These are phyloP conservation scores for Ploettnerulaceae sp. DNA, from an alignment of 2,329 filamentous ascomycete species.

Conservation along the genomic window DNA sequence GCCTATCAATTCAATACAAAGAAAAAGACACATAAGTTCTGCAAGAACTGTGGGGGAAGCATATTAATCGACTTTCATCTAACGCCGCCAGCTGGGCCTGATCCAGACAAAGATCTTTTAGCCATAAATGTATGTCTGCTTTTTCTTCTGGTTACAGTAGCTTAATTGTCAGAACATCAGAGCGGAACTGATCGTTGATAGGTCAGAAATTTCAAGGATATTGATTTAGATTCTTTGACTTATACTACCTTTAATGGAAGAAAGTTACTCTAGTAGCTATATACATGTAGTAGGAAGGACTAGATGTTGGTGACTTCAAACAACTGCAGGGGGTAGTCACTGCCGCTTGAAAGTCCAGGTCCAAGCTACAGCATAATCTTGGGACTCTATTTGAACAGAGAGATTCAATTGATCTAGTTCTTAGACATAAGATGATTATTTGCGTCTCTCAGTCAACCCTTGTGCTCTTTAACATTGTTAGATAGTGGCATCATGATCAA, in stretches of 20 bases:
- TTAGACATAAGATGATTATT: too few species aligned
- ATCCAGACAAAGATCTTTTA: conserved; percentile 23
- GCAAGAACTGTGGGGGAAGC: conserved; percentile 23
- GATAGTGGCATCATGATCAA: too few species aligned
- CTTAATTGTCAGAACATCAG: neutral
- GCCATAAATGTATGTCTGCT: conserved; percentile 24
- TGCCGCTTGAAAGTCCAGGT: too few species aligned
- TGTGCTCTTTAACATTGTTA: too few species aligned
- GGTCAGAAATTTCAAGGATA: conserved; percentile 23
- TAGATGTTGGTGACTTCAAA: too few species aligned
- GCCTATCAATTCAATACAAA: conserved; percentile 14
- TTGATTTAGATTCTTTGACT: conserved; percentile 21
- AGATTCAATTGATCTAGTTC: too few species aligned
- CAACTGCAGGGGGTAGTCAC: too few species aligned
- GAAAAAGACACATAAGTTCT: conserved; percentile 22
- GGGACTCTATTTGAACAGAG: too few species aligned
- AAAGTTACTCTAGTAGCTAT: conserved; percentile 9
- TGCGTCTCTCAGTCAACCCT: too few species aligned
- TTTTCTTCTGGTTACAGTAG: neutral
- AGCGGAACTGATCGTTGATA: conserved; percentile 1
- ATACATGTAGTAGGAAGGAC: too few species aligned
- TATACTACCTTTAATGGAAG: conserved; percentile 25
- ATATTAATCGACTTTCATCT: conserved; percentile 21
- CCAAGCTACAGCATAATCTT: too few species aligned
- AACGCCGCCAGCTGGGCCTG: conserved; percentile 7